Percentiles rank a stretch among this genome's conserved stretches.
Conservation (phyloP, 2,329 filamentous ascomycete species). For the Diplodia mutila region DNA sequence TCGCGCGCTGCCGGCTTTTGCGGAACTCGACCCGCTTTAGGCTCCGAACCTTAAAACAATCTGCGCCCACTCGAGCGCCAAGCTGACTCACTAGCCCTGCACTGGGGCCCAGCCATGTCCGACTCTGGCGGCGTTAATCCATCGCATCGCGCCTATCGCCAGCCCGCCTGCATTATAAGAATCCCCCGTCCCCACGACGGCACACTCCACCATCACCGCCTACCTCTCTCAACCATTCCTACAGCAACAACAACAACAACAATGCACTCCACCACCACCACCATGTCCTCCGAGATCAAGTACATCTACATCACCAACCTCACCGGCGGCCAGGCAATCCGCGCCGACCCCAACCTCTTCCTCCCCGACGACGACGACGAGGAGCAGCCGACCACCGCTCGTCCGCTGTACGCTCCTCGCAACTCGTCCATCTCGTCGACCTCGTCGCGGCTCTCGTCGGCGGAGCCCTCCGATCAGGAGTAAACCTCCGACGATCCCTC, state of each 20-base stretch:
- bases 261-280: neutral
- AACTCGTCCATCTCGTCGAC: slow-evolving; percentile 18
- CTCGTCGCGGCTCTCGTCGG: slow-evolving; percentile 1
- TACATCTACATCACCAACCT: slow-evolving; percentile 29
- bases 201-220: neutral
- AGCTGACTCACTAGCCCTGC: slow-evolving; percentile 13
- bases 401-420: slow-evolving; percentile 13
- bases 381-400: slow-evolving; percentile 2
- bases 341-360: slow-evolving; percentile 20
- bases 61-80: slow-evolving; percentile 6
- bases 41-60: slow-evolving; percentile 21
- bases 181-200: neutral
- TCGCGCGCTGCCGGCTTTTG: neutral
- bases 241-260: neutral
- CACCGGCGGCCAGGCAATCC: slow-evolving; percentile 22
- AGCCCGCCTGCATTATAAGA: slow-evolving; percentile 1
- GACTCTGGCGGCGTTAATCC: slow-evolving; percentile 8
- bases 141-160: neutral
- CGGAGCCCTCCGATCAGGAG: slow-evolving; percentile 13
- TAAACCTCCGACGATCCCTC: neutral
- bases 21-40: slow-evolving; percentile 19
- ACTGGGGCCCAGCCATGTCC: slow-evolving; percentile 9
- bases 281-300: slow-evolving; percentile 9
- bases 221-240: neutral
- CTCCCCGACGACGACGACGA: slow-evolving; percentile 19